These are phyloP conservation scores for Naematelia encephala DNA, from an alignment of 768 basidiomycete genomes.

Conservation along the genomic window DNA sequence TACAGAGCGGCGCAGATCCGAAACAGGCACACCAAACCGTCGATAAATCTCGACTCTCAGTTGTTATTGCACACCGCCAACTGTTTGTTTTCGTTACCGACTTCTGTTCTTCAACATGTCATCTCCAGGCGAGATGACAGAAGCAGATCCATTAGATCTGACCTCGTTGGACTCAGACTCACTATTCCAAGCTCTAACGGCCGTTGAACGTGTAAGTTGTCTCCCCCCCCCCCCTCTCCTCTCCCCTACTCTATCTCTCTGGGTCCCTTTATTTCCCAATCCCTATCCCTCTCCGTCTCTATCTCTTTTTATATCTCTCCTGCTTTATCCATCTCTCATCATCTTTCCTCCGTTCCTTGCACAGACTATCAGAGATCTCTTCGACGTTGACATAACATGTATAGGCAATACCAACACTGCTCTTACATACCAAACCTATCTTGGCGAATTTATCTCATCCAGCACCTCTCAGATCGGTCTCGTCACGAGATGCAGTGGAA, in stretches of 20 bases:
- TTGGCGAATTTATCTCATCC: constrained; percentile 26
- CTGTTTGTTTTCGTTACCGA: too few species aligned
- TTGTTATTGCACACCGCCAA: too few species aligned
- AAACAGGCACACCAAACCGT: too few species aligned
- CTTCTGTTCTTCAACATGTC: background rate
- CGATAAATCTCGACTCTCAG: too few species aligned
- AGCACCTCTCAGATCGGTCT: background rate
- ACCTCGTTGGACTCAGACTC: constrained; percentile 32
- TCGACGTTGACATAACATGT: background rate
- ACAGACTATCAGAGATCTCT: too few species aligned
- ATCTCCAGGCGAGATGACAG: background rate
- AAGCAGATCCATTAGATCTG: constrained; percentile 27
- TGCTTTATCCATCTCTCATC: too few species aligned
- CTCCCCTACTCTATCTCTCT: too few species aligned
- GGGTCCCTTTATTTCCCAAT: too few species aligned
- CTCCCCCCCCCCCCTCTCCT: background rate
- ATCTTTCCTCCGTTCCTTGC: background rate
- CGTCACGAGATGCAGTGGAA: constrained; percentile 4
- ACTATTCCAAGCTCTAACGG: constrained; percentile 33
- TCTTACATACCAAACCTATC: constrained; percentile 35
- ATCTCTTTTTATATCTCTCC: too few species aligned
- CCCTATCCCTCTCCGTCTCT: background rate
- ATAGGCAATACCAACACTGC: constrained; percentile 36
- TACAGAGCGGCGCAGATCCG: too few species aligned
- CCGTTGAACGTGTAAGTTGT: constrained; percentile 32